Conservation (phyloP, 1,284 basidiomycete species). For the Cutaneotrichosporon sp. region DNA sequence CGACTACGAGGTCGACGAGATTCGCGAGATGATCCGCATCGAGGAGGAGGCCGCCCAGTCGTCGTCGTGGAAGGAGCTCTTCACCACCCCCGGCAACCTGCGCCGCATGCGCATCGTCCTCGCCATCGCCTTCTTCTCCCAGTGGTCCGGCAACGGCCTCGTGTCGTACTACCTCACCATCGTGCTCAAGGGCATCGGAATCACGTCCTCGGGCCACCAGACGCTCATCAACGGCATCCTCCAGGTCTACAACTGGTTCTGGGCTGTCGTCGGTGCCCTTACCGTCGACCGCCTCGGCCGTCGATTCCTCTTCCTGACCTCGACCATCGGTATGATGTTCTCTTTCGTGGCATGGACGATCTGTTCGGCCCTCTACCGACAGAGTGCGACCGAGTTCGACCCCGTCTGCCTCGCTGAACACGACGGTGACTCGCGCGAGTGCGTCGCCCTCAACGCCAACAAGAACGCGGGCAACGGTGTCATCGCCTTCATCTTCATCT, state of each 20-base stretch:
- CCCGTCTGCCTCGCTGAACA: constrained; percentile 12
- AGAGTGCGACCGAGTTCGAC: constrained; percentile 28
- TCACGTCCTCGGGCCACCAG: constrained; percentile 63
- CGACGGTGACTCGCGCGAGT: constrained; percentile 62
- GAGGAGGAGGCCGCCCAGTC: constrained; percentile 22
- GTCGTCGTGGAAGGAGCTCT: constrained; percentile 55
- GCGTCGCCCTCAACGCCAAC: constrained; percentile 21
- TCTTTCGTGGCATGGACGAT: constrained; percentile 67
- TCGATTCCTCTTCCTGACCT: constrained; percentile 30
- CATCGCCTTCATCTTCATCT: constrained; percentile 28
- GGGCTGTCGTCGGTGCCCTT: constrained; percentile 34
- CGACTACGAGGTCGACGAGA: constrained; percentile 49
- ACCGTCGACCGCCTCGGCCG: constrained; percentile 47
- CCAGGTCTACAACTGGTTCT: constrained; percentile 26
- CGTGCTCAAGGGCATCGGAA: constrained; percentile 70
- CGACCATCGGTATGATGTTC: constrained; percentile 51
- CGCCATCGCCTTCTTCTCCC: constrained; percentile 43
- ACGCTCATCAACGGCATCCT: constrained; percentile 62
- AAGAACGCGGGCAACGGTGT: constrained; percentile 20
- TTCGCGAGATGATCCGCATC: constrained; percentile 41
- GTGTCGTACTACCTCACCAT: constrained; percentile 64
- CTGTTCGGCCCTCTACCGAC: constrained; percentile 63
- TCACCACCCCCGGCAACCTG: constrained; percentile 26
- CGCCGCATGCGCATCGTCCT: constrained; percentile 41
- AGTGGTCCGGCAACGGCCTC: constrained; percentile 39